Percentiles rank a stretch among this genome's conserved stretches.
These are phyloP conservation scores for Apocynum venetum DNA, from an alignment of 257 asterid genomes.

Conservation along the genomic window DNA sequence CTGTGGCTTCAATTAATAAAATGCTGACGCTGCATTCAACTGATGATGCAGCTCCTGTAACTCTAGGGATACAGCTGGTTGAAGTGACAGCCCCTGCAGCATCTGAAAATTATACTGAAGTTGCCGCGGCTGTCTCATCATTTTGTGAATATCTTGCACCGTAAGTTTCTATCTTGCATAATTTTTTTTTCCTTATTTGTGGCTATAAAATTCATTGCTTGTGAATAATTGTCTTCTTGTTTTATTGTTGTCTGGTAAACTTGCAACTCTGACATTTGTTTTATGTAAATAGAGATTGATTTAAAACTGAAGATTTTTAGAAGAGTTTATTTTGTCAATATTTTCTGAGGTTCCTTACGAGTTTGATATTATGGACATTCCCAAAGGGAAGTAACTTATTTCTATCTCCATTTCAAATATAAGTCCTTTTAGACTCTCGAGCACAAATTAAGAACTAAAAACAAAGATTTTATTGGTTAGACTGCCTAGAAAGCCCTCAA, in stretches of 20 bases:
- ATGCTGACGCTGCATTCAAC: slow-evolving; percentile 89
- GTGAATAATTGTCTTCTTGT: neutral
- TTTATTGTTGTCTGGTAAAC: neutral
- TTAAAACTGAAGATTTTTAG: neutral
- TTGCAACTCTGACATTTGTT: neutral
- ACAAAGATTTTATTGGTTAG: no score
- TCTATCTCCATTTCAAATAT: no score
- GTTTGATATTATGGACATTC: neutral
- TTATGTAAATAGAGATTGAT: neutral
- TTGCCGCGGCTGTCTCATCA: slow-evolving; percentile 67
- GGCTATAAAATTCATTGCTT: neutral
- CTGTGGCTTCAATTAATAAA: slow-evolving; percentile 82
- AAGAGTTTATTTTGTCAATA: neutral
- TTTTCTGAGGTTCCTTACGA: neutral
- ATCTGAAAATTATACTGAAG: slow-evolving; percentile 80
- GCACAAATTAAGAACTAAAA: no score
- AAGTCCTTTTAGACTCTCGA: no score
- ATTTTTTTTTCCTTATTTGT: neutral
- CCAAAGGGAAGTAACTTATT: neutral
- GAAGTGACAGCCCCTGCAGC: slow-evolving; percentile 94
- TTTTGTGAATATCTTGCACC: slow-evolving; percentile 97
- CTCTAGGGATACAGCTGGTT: slow-evolving; percentile 92
- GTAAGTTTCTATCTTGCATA: slow-evolving; percentile 43
- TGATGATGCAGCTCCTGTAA: slow-evolving; percentile 84
- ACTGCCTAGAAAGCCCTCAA: no score